A percentile compares a stretch with the other conserved stretches of the same genome.
Evolutionary conservation across 495 filamentous ascomycete genomes (phyloP).

Genomic region (Glarea lozoyensis): DNA sequence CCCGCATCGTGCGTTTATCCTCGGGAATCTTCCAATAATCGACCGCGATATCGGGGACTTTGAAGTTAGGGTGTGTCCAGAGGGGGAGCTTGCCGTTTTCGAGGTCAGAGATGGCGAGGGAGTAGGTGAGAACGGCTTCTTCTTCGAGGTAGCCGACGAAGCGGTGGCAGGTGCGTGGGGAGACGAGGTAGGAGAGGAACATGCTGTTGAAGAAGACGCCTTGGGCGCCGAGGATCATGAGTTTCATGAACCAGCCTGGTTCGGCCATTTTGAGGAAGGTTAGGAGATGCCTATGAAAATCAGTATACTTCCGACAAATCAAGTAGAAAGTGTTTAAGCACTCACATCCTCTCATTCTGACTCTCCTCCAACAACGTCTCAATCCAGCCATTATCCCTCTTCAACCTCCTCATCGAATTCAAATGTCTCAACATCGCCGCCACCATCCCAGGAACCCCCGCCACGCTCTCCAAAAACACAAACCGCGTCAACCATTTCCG

Average conservation of each 20-base stretch:
- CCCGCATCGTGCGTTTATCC: slow-evolving; percentile 68
- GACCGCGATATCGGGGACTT: slow-evolving; percentile 81
- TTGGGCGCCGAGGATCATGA: slow-evolving; percentile 74
- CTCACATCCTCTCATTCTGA: too few species aligned
- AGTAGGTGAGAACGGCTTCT: slow-evolving; percentile 94
- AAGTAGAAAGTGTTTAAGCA: too few species aligned
- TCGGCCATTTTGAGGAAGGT: slow-evolving; percentile 91
- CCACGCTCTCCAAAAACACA: slow-evolving; percentile 90
- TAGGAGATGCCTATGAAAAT: slow-evolving; percentile 88
- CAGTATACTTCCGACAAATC: too few species aligned
- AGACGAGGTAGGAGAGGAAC: slow-evolving; percentile 83
- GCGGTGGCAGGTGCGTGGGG: slow-evolving; percentile 82
- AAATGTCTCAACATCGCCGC: slow-evolving; percentile 89
- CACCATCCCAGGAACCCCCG: slow-evolving; percentile 95
- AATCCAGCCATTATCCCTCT: slow-evolving; percentile 96
- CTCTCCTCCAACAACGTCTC: slow-evolving; percentile 62
- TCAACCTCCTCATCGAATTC: slow-evolving; percentile 70
- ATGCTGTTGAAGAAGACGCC: slow-evolving; percentile 91
- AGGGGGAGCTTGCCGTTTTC: slow-evolving; percentile 74
- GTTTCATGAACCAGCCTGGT: slow-evolving; percentile 79
- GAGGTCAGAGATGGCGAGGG: slow-evolving; percentile 73
- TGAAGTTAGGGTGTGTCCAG: slow-evolving; percentile 55
- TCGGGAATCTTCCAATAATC: slow-evolving; percentile 92
- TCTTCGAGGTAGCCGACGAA: slow-evolving; percentile 97
- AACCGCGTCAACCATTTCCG: slow-evolving; percentile 75